Evolutionary conservation across 306 rosid species (phyloP).

Genomic region (Cucurbita ficifolia): DNA sequence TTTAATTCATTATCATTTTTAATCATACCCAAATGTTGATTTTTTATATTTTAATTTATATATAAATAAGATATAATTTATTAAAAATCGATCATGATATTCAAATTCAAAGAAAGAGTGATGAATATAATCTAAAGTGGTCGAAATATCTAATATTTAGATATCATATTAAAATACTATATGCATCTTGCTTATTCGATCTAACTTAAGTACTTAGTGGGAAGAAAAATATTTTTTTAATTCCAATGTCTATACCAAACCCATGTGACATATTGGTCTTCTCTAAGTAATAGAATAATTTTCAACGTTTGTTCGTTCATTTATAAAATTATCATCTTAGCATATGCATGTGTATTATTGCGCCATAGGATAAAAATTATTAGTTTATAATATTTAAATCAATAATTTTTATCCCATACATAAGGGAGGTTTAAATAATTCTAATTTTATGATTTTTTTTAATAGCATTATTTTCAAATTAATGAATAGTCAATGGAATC

Average conservation of each 20-base stretch:
- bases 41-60: not conserved
- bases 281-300: not conserved
- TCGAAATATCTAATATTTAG: not conserved
- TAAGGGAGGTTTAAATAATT: too few relatives aligned
- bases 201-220: not conserved
- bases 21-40: too few relatives aligned
- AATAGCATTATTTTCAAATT: too few relatives aligned
- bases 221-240: not conserved
- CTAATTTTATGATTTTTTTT: too few relatives aligned
- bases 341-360: too few relatives aligned
- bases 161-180: not conserved
- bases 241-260: not conserved
- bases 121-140: not conserved
- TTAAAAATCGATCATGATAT: not conserved
- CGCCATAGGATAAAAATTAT: too few relatives aligned
- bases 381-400: too few relatives aligned
- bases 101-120: not conserved
- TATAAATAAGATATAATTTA: not conserved
- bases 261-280: not conserved
- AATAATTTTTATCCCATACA: too few relatives aligned
- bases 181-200: not conserved
- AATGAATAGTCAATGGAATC: too few relatives aligned
- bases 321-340: too few relatives aligned
- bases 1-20: too few relatives aligned
- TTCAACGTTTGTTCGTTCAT: too few relatives aligned